phyloP scores from a whole-genome alignment of 768 basidiomycete genomes.

The Boletus reticulatus region DNA sequence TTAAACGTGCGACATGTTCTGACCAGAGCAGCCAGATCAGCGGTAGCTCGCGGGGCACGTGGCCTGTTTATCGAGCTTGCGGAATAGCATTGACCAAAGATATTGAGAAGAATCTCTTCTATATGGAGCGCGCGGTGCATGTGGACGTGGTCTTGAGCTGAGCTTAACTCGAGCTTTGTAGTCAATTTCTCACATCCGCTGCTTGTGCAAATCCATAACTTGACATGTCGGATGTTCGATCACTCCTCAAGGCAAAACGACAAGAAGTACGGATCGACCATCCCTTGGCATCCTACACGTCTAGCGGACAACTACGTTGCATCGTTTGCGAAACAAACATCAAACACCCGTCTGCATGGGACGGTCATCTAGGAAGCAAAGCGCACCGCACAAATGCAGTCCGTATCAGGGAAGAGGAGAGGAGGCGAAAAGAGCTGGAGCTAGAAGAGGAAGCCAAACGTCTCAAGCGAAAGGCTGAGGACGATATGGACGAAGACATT shows the following conservation, averaged over 20 bases:
- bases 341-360: constrained; percentile 83
- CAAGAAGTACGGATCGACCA: constrained; percentile 72
- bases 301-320: constrained; percentile 69
- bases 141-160: not conserved
- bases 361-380: constrained; percentile 83
- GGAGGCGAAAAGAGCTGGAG: constrained; percentile 36
- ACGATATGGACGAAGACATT: constrained; percentile 23
- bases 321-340: constrained; percentile 57
- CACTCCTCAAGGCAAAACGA: constrained; percentile 80
- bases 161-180: too few species aligned
- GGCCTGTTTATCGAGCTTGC: not conserved
- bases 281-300: constrained; percentile 67
- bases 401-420: constrained; percentile 56
- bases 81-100: not conserved
- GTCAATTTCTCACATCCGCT: too few species aligned
- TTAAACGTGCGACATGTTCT: not conserved
- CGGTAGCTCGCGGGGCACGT: not conserved
- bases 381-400: constrained; percentile 66
- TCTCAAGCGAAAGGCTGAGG: constrained; percentile 34
- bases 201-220: not conserved
- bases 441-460: constrained; percentile 35
- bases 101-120: constrained; percentile 1
- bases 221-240: constrained; percentile 79
- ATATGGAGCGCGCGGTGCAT: not conserved
- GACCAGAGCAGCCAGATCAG: constrained; percentile 1